Evolutionary conservation across 164 flowering plant species (phyloP).

Genomic region (Buxus sempervirens): DNA sequence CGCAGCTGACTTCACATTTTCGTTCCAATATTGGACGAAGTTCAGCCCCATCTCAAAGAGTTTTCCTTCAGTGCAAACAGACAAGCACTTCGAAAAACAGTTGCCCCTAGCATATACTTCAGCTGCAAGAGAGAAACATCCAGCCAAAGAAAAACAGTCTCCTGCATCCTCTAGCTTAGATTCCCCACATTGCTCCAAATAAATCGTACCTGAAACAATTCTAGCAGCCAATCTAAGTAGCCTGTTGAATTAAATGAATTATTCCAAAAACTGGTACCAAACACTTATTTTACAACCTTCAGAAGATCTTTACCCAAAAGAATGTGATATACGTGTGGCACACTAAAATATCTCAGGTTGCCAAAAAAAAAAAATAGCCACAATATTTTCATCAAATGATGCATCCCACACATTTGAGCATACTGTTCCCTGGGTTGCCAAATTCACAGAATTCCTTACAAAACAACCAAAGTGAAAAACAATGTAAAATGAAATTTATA

Average conservation of each 20-base stretch:
- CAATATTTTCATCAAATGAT: too few relatives aligned
- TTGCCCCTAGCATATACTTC: slow-evolving; percentile 48
- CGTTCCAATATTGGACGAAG: slow-evolving; percentile 46
- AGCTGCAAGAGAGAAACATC: slow-evolving; percentile 40
- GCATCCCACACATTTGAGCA: too few relatives aligned
- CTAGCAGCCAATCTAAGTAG: not conserved
- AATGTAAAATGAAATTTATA: too few relatives aligned
- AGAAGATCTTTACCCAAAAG: not conserved
- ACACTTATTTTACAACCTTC: not conserved
- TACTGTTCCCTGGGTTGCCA: not conserved
- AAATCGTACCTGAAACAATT: slow-evolving; percentile 28
- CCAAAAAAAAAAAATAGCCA: too few relatives aligned
- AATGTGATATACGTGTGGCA: too few relatives aligned
- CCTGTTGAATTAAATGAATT: too few relatives aligned
- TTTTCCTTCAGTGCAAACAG: slow-evolving; percentile 35
- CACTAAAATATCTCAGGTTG: too few relatives aligned
- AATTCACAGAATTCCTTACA: not conserved
- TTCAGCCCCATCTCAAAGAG: slow-evolving; percentile 47
- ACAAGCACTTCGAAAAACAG: slow-evolving; percentile 37
- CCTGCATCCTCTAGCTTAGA: slow-evolving; percentile 45
- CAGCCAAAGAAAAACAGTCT: slow-evolving; percentile 43
- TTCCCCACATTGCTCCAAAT: slow-evolving; percentile 44
- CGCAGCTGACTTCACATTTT: slow-evolving; percentile 17
- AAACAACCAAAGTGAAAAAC: too few relatives aligned
- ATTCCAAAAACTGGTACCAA: not conserved